Base-by-base conservation (phyloP, 805 yeast genomes). In the Metschnikowia bowlesiae region DNA sequence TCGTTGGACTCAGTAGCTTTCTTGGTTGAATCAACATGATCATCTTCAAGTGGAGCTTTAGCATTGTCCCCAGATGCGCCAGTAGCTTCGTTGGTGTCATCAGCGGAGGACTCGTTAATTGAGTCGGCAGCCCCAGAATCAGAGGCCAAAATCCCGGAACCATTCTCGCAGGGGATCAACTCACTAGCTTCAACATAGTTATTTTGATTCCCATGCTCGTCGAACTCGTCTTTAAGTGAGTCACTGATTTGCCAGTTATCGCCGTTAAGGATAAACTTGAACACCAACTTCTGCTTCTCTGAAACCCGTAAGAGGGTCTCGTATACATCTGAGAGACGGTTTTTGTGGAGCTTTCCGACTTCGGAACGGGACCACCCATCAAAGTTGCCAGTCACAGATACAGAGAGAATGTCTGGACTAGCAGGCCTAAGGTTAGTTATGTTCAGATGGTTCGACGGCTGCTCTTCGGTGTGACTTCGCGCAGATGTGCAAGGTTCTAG, bases 341-440 rank as follows among this genome's bases (percentile, higher is more conserved):
- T 42, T 7, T 46, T 43, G 13, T 41, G 13, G 9, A 51, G 53
- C 33, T 59, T 55, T 4, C 62, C 59, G 6, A n/a, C 9, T n/a
- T 44, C 52, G 8, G 59, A 59, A 48, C 60, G 58, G 10, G 66
- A 50, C 78, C 78, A 73, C 49, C 66, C 56, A 53, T 73, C 76
- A 55, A 73, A 73, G 54, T 59, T 65, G 6, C 78, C 78, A 1
- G 77, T 72, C 22, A 73, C 67, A 30, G 64, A 65, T 28, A 73
- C 66, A 8, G 67, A 57, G 6, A 52, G 40, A n/a, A 49, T 36
- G n/a, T 48, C 57, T 28, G 54, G 53, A 30, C 31, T 41, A 9
- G 53, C 47, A 16, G 61, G 59, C 59, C 60, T 57, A 42, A 30
- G 13, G 49, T 53, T 50, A 46, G 49, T 35, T 46, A 13, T 34